Evolutionary conservation across 2,329 filamentous ascomycete genomes (phyloP), one percentile per base, ranked within the genome.

Genomic region (Akanthomyces lecanii): DNA sequence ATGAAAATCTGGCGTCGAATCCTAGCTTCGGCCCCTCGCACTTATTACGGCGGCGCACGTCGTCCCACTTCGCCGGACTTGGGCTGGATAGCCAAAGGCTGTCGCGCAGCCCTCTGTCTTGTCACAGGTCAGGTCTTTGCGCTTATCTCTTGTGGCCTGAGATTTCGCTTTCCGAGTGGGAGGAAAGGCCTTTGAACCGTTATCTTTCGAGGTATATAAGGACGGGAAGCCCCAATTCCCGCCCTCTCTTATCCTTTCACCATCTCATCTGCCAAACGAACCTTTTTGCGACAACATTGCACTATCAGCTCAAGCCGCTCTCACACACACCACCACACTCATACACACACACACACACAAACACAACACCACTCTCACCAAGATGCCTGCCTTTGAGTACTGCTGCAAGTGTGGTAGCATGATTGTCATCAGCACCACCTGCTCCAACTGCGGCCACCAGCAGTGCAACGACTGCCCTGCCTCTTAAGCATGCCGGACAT

Each of bases 401-500:
- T 84, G 82, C 79, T 83, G 81, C 78, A 73, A 82, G 70, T 84
- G 81, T 75, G 79, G 79, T 68, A 74, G 77, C 74, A 81, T 83
- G 74, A 82, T 84, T 68, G 81, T 83, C 76, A 84, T 84, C 75
- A 83, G 80, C 79, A 81, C 75, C 71, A 79, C 76, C 59, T 84
- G 81, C 77, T 76, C 73, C 65, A 74, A 76, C 69, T 84, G 81
- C 71, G 74, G 76, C 58, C 81, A 84, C 75, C 72, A 75, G 67
- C 78, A 82, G 69, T 84, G 81, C 78, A 70, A 67, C 64, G 72
- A 78, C 64, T 84, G 81, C 73, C 70, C 75, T 56, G 66, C 69
- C 63, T 74, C 69, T 62, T 76, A 73, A 72, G 68, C 23, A 33
- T 18, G 7, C 8, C 30, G 25, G 14, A 40, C 23, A 2, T 21